These are phyloP conservation scores for Gossypium australe DNA, from an alignment of 345 rosid species.

Conservation along the genomic window DNA sequence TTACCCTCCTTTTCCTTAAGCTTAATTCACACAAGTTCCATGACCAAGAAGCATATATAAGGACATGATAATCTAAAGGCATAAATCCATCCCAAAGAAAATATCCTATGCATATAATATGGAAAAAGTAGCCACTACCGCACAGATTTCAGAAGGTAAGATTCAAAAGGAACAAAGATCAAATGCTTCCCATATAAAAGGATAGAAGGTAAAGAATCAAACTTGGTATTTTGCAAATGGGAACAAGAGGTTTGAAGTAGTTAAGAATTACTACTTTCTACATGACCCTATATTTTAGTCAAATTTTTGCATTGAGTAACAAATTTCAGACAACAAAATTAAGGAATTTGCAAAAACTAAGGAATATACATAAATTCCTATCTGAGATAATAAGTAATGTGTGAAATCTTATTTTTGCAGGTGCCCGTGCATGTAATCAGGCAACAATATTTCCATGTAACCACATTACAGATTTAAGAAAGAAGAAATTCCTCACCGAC, in stretches of 20 bases:
- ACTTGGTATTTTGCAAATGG: neutral
- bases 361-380: neutral
- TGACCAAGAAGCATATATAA: neutral
- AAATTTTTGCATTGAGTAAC: neutral
- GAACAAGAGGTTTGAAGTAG: neutral
- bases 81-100: neutral
- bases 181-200: neutral
- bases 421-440: neutral
- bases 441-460: neutral
- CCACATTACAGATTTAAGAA: neutral
- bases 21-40: neutral
- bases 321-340: neutral
- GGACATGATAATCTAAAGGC: neutral
- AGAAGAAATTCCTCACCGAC: conserved; percentile 52
- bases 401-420: neutral
- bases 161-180: neutral
- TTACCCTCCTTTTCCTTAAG: neutral
- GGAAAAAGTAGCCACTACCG: neutral
- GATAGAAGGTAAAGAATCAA: neutral
- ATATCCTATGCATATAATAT: neutral
- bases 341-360: too few relatives aligned
- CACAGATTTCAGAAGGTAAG: neutral
- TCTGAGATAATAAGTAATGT: neutral
- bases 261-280: neutral
- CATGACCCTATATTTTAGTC: neutral